Conservation (phyloP, 2,329 filamentous ascomycete species). For the Capronia epimyces region DNA sequence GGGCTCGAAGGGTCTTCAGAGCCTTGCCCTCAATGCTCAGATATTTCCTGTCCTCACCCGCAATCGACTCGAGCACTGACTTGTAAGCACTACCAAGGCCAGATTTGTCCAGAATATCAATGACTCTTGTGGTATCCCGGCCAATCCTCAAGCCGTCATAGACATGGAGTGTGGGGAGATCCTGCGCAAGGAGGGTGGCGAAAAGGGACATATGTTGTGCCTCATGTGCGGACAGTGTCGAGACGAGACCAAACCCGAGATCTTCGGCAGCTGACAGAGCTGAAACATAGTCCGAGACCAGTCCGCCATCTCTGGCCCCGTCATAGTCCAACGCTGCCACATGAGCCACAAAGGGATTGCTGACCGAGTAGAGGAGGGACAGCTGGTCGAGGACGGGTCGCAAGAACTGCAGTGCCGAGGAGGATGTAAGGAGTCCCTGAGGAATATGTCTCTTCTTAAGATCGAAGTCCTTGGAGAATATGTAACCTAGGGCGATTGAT, state of each 20-base stretch:
- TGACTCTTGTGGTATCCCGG: conserved; percentile 73
- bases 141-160: conserved; percentile 82
- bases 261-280: conserved; percentile 81
- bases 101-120: conserved; percentile 70
- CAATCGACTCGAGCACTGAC: conserved; percentile 57
- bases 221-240: conserved; percentile 82
- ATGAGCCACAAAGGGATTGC: conserved; percentile 88
- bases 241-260: conserved; percentile 77
- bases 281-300: conserved; percentile 82
- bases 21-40: conserved; percentile 66
- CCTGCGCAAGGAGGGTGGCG: conserved; percentile 69
- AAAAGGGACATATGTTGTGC: conserved; percentile 93
- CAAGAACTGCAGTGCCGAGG: conserved; percentile 72
- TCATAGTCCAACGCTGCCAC: conserved; percentile 85
- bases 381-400: conserved; percentile 85
- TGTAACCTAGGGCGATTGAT: conserved; percentile 86
- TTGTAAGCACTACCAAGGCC: conserved; percentile 66
- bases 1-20: conserved; percentile 62
- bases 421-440: conserved; percentile 83
- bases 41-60: conserved; percentile 61
- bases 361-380: conserved; percentile 81
- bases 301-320: conserved; percentile 57
- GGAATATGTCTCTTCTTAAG: conserved; percentile 84
- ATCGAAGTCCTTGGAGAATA: conserved; percentile 97
- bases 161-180: conserved; percentile 78